Conservation (phyloP, 148 eudicot genomes). For the Amaranthus palmeri region DNA sequence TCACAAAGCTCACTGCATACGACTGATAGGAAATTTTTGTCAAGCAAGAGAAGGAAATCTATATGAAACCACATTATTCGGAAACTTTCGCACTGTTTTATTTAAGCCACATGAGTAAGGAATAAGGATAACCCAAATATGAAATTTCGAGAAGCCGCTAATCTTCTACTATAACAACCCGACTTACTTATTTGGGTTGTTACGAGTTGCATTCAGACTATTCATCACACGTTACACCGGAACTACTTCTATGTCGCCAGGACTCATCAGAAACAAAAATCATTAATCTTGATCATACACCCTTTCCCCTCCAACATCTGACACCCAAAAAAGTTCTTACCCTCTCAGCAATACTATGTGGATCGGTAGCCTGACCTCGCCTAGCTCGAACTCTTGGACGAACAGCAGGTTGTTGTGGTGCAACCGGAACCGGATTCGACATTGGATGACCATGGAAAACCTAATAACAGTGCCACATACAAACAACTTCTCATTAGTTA, state of each 20-base stretch:
- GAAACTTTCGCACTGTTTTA: background rate
- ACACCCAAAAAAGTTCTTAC: constrained; percentile 29
- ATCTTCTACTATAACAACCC: background rate
- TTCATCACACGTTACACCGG: too few species aligned
- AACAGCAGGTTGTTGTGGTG: constrained; percentile 54
- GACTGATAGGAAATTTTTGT: background rate
- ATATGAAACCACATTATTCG: background rate
- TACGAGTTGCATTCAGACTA: background rate
- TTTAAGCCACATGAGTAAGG: background rate
- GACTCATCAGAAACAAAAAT: background rate
- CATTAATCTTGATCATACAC: background rate
- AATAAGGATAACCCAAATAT: background rate
- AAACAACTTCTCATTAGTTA: background rate
- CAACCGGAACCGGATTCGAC: constrained; percentile 42
- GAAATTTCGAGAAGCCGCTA: background rate
- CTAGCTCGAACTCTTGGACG: constrained; percentile 69
- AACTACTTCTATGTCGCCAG: background rate
- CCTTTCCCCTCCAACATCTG: background rate
- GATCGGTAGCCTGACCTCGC: constrained; percentile 85
- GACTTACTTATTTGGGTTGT: too few species aligned
- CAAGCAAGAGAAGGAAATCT: background rate
- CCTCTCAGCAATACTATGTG: constrained; percentile 83
- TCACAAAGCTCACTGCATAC: too few species aligned
- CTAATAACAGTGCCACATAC: constrained; percentile 27
- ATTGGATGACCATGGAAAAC: constrained; percentile 63